phyloP scores from a whole-genome alignment of 2,329 filamentous ascomycete genomes.

The Colletotrichum sp. region DNA sequence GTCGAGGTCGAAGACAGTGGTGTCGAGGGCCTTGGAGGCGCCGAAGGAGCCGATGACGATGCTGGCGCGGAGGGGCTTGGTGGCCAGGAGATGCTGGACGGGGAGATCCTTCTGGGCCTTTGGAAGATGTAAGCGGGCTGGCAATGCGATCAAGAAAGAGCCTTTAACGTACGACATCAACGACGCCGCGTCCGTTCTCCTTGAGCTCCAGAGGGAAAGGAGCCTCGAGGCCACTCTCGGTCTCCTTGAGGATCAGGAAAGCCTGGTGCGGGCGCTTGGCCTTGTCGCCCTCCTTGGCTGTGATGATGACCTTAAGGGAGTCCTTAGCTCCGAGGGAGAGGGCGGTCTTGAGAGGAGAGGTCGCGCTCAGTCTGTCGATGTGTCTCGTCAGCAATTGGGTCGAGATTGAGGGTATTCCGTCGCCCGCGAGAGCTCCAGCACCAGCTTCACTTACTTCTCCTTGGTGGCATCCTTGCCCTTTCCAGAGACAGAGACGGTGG shows the following conservation, averaged over 20 bases:
- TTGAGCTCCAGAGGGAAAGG: constrained; percentile 86
- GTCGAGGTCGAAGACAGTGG: constrained; percentile 74
- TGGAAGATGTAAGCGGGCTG: constrained; percentile 28
- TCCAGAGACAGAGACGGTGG: constrained; percentile 65
- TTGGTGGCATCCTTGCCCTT: constrained; percentile 70
- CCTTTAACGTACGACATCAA: constrained; percentile 88
- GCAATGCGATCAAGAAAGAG: not conserved
- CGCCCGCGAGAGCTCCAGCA: not conserved
- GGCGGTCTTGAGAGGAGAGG: constrained; percentile 64
- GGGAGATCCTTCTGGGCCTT: constrained; percentile 92
- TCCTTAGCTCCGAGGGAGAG: constrained; percentile 72
- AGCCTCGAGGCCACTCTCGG: constrained; percentile 76
- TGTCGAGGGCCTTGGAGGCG: constrained; percentile 68
- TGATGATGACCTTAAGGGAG: constrained; percentile 81
- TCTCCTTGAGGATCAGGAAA: constrained; percentile 82
- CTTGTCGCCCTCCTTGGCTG: constrained; percentile 78
- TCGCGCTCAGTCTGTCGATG: constrained; percentile 58
- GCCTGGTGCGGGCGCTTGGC: constrained; percentile 91
- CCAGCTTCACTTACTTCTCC: constrained; percentile 62
- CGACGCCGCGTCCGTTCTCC: constrained; percentile 83
- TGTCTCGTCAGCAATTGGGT: not conserved
- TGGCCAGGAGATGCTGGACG: constrained; percentile 74
- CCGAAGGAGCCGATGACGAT: constrained; percentile 90
- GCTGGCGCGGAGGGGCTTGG: constrained; percentile 75
- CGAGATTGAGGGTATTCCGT: constrained; percentile 21